Evolutionary conservation across 2,329 filamentous ascomycete species (phyloP), one percentile per base, ranked within the genome.

Genomic region (Bipolaris bicolor): DNA sequence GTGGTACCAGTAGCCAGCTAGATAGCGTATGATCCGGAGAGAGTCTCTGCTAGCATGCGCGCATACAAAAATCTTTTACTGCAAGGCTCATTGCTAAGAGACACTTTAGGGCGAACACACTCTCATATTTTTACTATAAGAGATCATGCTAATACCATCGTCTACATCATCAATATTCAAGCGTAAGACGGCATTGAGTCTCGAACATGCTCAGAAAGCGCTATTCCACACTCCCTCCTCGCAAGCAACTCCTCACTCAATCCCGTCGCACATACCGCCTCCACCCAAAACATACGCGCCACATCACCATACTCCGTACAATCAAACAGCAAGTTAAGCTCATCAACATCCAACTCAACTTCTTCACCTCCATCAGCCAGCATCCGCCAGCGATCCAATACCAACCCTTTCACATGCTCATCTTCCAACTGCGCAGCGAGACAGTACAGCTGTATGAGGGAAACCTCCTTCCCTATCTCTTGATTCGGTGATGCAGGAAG

Each of bases 321-420:
- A 9, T 53, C 37, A 33, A 57, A 57, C 16, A 57, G 44, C 16
- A 53, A 33, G 16, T 54, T 57, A 7, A 57, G 50, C 6, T 44
- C 45, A 15, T 53, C 39, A 33, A 54, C 22, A 20, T n/a, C 39
- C 18, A 49, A 5, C 24, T 53, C 31, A 4, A 57, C 16, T 16
- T 53, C 44, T 20, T 33, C 33, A 7, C 39, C 44, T 13, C 37
- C 34, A 9, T 33, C 37, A 3, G 31, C 34, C 3, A 45, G 31
- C 40, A 29, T 10, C 13, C 11, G 31, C 55, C 55, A 57, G 7
- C 9, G 44, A 33, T 43, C 31, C 11, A 57, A 18, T 34, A 53
- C 43, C 13, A 48, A 31, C 7, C 37, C 16, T 7, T 50, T 26
- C 16, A 54, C 31, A 24, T 31, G 31, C 11, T 45, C 50, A 26